Percentiles rank a stretch among this genome's conserved stretches.
Conservation (phyloP, 805 yeast species). For the Ogataea corticis region DNA sequence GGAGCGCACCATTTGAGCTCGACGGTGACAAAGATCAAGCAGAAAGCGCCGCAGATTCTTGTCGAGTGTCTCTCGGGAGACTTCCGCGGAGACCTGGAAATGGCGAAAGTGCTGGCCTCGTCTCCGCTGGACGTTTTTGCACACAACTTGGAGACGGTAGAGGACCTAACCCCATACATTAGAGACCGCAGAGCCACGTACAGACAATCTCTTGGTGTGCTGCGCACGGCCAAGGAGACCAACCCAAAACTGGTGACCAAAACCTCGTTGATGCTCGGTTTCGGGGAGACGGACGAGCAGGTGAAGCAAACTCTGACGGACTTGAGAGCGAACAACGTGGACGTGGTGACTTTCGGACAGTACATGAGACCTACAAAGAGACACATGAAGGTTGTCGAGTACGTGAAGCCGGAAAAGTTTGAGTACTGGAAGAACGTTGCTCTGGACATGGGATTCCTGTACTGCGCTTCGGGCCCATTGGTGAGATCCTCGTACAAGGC, state of each 20-base stretch:
- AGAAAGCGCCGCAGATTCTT: slow-evolving; percentile 84
- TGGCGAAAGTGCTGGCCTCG: slow-evolving; percentile 75
- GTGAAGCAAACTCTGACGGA: slow-evolving; percentile 72
- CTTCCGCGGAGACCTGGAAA: slow-evolving; percentile 84
- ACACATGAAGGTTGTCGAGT: slow-evolving; percentile 97
- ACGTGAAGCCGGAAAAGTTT: slow-evolving; percentile 90
- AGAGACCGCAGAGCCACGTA: slow-evolving; percentile 97
- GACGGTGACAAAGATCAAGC: slow-evolving; percentile 81
- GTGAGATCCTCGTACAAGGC: slow-evolving; percentile 97
- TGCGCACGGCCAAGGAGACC: slow-evolving; percentile 75
- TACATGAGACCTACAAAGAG: slow-evolving; percentile 99
- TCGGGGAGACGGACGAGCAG: slow-evolving; percentile 95
- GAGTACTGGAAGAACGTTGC: slow-evolving; percentile 91
- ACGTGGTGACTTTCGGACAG: slow-evolving; percentile 97
- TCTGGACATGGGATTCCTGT: slow-evolving; percentile 84
- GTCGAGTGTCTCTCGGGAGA: slow-evolving; percentile 96
- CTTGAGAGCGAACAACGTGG: slow-evolving; percentile 75
- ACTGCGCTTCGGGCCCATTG: slow-evolving; percentile 96
- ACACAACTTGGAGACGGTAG: slow-evolving; percentile 95
- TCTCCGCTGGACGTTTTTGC: slow-evolving; percentile 96
- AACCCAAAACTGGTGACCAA: slow-evolving; percentile 81
- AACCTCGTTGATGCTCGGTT: slow-evolving; percentile 93
- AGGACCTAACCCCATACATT: slow-evolving; percentile 88
- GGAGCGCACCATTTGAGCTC: slow-evolving; percentile 90
- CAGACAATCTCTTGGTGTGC: slow-evolving; percentile 78